phyloP scores from a whole-genome alignment of 352 stramenopile genomes.

The Globisporangium radiosum region DNA sequence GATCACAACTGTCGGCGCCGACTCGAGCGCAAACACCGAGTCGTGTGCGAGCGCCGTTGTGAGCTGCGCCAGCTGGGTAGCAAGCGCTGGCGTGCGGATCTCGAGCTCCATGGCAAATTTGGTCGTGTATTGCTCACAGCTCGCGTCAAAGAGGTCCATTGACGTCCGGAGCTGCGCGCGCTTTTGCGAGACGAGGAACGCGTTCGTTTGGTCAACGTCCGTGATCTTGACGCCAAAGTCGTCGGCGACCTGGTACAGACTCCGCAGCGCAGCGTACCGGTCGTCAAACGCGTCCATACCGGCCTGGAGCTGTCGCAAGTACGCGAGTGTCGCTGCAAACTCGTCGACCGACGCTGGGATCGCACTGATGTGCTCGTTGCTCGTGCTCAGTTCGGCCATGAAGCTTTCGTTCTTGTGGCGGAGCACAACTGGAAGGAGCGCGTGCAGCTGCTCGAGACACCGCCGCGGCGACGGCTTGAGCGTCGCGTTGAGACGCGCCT shows the following conservation, averaged over 20 bases:
- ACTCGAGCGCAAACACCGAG: slow-evolving; percentile 43
- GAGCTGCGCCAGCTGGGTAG: slow-evolving; percentile 24
- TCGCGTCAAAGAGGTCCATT: slow-evolving; percentile 70
- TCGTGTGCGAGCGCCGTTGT: slow-evolving; percentile 26
- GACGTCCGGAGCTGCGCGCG: slow-evolving; percentile 65
- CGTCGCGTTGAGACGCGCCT: slow-evolving; percentile 38
- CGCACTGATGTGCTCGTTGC: slow-evolving; percentile 65
- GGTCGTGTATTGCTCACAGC: slow-evolving; percentile 60
- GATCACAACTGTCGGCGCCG: slow-evolving; percentile 39
- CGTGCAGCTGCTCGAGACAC: slow-evolving; percentile 52
- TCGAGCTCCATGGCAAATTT: slow-evolving; percentile 76
- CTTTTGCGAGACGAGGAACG: slow-evolving; percentile 70
- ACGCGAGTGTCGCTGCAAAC: slow-evolving; percentile 53
- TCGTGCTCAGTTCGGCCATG: slow-evolving; percentile 40
- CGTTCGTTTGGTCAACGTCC: slow-evolving; percentile 66
- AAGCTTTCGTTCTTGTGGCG: slow-evolving; percentile 51
- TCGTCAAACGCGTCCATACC: slow-evolving; percentile 44
- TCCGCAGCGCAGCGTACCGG: slow-evolving; percentile 43
- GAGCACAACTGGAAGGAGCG: slow-evolving; percentile 51
- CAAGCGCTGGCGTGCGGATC: slow-evolving; percentile 35
- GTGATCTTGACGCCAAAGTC: slow-evolving; percentile 63
- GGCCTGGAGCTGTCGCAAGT: slow-evolving; percentile 45
- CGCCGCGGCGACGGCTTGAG: slow-evolving; percentile 62
- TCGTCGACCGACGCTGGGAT: slow-evolving; percentile 68
- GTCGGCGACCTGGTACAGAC: slow-evolving; percentile 58